Base-by-base conservation (phyloP, 164 flowering plant genomes). In the Berberis vulgaris region DNA sequence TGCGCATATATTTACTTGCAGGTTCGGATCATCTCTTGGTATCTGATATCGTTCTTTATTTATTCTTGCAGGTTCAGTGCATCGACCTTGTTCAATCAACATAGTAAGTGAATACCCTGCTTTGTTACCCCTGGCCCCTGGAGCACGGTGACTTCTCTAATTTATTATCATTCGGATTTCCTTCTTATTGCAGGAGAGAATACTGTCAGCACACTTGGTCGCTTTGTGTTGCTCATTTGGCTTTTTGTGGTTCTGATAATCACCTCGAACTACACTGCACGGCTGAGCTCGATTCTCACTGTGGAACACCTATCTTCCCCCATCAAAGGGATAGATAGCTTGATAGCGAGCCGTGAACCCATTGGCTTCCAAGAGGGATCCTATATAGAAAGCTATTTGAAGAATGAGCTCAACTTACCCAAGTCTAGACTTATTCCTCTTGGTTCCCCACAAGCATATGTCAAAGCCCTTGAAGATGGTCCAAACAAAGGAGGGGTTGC, bases 1-100 rank as follows among this genome's bases (percentile, higher is more conserved):
- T 26, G 26, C 26, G 0, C 26, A 26, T 26, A 26, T 26, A 26
- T 26, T 26, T 26, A 26, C 4, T 52, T 9, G 10, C n/a, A 1
- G 11, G 10, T 11, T 7, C n/a, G 46, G 63, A 41, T 47, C 40
- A 1, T 3, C 4, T 9, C 26, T 26, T 26, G 26, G 12, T 62
- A 41, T 72, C 11, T 62, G 53, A 55, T 60, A 13, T 11, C 50
- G 2, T 6, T 61, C 46, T 6, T 60, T 2, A 38, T 46, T 64
- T 70, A 62, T 26, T 52, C 46, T 47, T 82, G 78, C 96, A 87
- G 96, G 94, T 89, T 87, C 69, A 86, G 91, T 77, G 79, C 86
- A 64, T 86, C 96, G 60, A 88, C 96, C 52, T 66, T 77, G 69
- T 86, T 83, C 73, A 85, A 84, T 42, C 74, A 87, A 10, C 93